Conservation (phyloP, 2,329 filamentous ascomycete species). For the Exophiala bonariae region DNA sequence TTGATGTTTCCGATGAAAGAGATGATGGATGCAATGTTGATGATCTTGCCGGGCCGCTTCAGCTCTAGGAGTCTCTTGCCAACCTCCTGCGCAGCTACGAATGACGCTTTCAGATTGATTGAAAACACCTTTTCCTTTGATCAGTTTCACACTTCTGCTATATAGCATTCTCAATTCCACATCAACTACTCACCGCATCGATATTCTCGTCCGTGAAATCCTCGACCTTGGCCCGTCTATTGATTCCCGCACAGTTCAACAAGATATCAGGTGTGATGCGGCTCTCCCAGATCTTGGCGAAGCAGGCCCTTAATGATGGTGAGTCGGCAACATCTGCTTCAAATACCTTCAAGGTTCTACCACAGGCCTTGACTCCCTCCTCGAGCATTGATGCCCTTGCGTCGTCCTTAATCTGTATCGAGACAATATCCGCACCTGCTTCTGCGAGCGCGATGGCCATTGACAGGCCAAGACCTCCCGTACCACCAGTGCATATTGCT, state of each 20-base stretch:
- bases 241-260: slow-evolving; percentile 84
- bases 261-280: slow-evolving; percentile 69
- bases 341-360: slow-evolving; percentile 42
- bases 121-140: slow-evolving; percentile 60
- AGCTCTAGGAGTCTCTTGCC: slow-evolving; percentile 70
- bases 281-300: slow-evolving; percentile 38
- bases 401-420: slow-evolving; percentile 15
- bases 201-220: slow-evolving; percentile 76
- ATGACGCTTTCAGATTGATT: slow-evolving; percentile 81
- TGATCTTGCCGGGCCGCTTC: slow-evolving; percentile 51
- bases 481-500: slow-evolving; percentile 47
- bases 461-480: slow-evolving; percentile 45
- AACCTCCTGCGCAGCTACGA: slow-evolving; percentile 72
- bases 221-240: slow-evolving; percentile 72
- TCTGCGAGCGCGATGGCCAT: slow-evolving; percentile 48
- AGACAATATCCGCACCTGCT: slow-evolving; percentile 46
- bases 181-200: slow-evolving; percentile 50
- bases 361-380: slow-evolving; percentile 37
- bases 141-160: not conserved
- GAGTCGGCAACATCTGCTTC: slow-evolving; percentile 44
- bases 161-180: not conserved
- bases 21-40: slow-evolving; percentile 80
- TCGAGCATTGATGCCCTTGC: slow-evolving; percentile 30
- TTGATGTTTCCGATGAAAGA: slow-evolving; percentile 84
- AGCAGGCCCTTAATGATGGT: slow-evolving; percentile 39